Conservation (phyloP, 1,139 yeast genomes). For the Candida labiduridarum region DNA sequence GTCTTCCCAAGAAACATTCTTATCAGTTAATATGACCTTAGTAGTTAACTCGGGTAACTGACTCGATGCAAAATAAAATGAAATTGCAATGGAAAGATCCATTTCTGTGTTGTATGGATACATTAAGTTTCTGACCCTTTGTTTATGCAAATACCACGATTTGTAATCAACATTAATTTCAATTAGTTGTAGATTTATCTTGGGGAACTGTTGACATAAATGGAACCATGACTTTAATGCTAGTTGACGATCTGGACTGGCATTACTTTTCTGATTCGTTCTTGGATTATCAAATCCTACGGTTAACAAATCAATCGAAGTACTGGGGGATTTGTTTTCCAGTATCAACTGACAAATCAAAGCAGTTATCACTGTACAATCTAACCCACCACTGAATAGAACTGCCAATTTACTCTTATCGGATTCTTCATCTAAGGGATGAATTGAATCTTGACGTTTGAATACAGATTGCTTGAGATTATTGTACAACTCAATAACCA, state of each 20-base stretch:
- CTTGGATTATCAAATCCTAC: slow-evolving; percentile 96
- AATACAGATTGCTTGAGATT: slow-evolving; percentile 43
- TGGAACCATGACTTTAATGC: slow-evolving; percentile 65
- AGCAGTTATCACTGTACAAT: slow-evolving; percentile 78
- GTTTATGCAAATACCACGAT: slow-evolving; percentile 56
- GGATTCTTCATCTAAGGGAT: slow-evolving; percentile 46
- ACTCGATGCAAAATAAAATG: slow-evolving; percentile 83
- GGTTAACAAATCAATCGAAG: slow-evolving; percentile 68
- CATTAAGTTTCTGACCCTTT: slow-evolving; percentile 64
- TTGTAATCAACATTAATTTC: slow-evolving; percentile 75
- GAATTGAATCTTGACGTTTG: slow-evolving; percentile 58
- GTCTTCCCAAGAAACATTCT: slow-evolving; percentile 22
- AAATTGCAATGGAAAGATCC: slow-evolving; percentile 94
- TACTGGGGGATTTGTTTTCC: slow-evolving; percentile 5
- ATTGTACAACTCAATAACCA: slow-evolving; percentile 21
- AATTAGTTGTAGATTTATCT: slow-evolving; percentile 48
- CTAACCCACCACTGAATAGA: slow-evolving; percentile 91
- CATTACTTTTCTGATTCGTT: slow-evolving; percentile 55
- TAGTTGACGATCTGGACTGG: slow-evolving; percentile 81
- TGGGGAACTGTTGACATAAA: slow-evolving; percentile 40
- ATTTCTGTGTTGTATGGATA: slow-evolving; percentile 87
- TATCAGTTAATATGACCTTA: slow-evolving; percentile 18
- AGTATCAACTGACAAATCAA: slow-evolving; percentile 32
- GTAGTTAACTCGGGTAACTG: slow-evolving; percentile 27
- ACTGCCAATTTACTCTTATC: slow-evolving; percentile 53